These are phyloP conservation scores for Fusarium concolor DNA, from an alignment of 2,329 filamentous ascomycete genomes.

Conservation along the genomic window DNA sequence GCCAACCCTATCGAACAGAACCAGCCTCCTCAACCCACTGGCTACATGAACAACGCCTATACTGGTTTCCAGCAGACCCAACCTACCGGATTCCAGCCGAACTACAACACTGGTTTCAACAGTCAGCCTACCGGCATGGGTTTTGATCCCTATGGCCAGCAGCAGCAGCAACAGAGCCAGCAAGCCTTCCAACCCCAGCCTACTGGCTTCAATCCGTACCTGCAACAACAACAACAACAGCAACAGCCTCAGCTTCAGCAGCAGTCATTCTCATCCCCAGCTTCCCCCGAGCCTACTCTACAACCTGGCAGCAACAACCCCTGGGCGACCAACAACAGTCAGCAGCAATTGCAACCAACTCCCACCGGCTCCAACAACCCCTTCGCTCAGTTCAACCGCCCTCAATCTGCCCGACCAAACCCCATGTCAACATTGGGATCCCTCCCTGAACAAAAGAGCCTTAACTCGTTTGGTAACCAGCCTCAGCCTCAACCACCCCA, in stretches of 20 bases:
- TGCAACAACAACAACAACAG: slow-evolving; percentile 48
- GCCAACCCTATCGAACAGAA: slow-evolving; percentile 88
- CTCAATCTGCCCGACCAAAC: slow-evolving; percentile 62
- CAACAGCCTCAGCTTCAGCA: slow-evolving; percentile 56
- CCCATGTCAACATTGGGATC: slow-evolving; percentile 77
- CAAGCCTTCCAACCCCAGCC: slow-evolving; percentile 63
- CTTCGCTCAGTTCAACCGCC: slow-evolving; percentile 81
- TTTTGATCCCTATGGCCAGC: slow-evolving; percentile 75
- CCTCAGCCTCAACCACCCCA: slow-evolving; percentile 57
- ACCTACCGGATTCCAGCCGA: slow-evolving; percentile 66
- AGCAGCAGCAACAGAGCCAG: slow-evolving; percentile 47
- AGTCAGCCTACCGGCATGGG: slow-evolving; percentile 71
- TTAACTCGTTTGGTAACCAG: slow-evolving; percentile 65
- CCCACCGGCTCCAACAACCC: slow-evolving; percentile 98
- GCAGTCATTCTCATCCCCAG: slow-evolving; percentile 54
- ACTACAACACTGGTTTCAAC: slow-evolving; percentile 74
- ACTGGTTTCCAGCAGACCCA: slow-evolving; percentile 62
- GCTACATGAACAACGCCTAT: slow-evolving; percentile 70
- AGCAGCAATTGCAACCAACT: slow-evolving; percentile 78
- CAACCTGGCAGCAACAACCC: slow-evolving; percentile 93
- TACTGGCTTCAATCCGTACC: slow-evolving; percentile 67
- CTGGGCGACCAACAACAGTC: slow-evolving; percentile 77
- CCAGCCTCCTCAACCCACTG: slow-evolving; percentile 81
- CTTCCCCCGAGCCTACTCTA: slow-evolving; percentile 68
- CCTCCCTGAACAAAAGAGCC: slow-evolving; percentile 85